phyloP scores from a whole-genome alignment of 805 yeast genomes.

The Starmerella gropengiesseri region DNA sequence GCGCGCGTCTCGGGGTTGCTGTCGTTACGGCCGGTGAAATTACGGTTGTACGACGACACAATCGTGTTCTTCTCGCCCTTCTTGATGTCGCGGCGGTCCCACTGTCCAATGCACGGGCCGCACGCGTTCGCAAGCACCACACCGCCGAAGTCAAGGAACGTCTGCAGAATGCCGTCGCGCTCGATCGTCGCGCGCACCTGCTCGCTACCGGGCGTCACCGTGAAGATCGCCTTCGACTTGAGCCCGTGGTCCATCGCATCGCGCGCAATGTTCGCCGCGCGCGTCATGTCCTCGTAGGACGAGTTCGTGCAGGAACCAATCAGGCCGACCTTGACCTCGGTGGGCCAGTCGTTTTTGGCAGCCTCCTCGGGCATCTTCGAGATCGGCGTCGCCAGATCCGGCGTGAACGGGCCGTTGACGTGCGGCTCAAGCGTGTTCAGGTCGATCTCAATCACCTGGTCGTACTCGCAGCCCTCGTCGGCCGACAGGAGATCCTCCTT shows the following conservation, averaged over 20 bases:
- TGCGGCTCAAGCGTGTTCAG: slow-evolving; percentile 85
- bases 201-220: slow-evolving; percentile 97
- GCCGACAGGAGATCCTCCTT: slow-evolving; percentile 51
- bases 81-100: slow-evolving; percentile 91
- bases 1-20: slow-evolving; percentile 97
- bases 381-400: slow-evolving; percentile 93
- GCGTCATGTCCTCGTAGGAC: slow-evolving; percentile 95
- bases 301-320: slow-evolving; percentile 99
- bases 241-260: slow-evolving; percentile 88
- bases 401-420: slow-evolving; percentile 96
- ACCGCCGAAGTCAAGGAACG: slow-evolving; percentile 87
- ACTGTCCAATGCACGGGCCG: slow-evolving; percentile 99
- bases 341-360: slow-evolving; percentile 81
- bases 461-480: slow-evolving; percentile 88
- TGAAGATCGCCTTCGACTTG: slow-evolving; percentile 81
- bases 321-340: slow-evolving; percentile 82
- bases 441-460: slow-evolving; percentile 83
- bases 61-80: slow-evolving; percentile 94
- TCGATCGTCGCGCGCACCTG: slow-evolving; percentile 97
- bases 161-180: slow-evolving; percentile 84
- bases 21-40: slow-evolving; percentile 95
- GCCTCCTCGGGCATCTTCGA: slow-evolving; percentile 78
- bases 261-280: slow-evolving; percentile 83
- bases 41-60: slow-evolving; percentile 95
- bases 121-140: slow-evolving; percentile 93